These are phyloP conservation scores for Penicillium cataractarum DNA, from an alignment of 495 filamentous ascomycete species.

Conservation along the genomic window DNA sequence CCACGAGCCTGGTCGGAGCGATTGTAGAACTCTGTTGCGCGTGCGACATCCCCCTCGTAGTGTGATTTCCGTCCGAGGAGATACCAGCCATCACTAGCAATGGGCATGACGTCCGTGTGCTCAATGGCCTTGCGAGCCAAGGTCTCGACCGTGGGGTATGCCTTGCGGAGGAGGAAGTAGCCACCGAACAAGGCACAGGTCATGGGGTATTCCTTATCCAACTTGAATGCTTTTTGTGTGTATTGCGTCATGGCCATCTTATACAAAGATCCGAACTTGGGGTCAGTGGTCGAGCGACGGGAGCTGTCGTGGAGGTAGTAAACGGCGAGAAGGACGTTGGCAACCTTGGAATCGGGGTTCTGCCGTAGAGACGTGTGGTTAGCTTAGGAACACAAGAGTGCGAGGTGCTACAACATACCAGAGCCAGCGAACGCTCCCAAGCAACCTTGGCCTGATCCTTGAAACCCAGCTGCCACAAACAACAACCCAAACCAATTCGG, in stretches of 20 bases:
- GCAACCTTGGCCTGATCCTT: conserved; percentile 89
- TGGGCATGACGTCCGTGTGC: conserved; percentile 89
- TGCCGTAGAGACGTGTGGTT: conserved; percentile 19
- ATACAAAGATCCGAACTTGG: conserved; percentile 78
- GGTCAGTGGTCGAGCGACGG: conserved; percentile 73
- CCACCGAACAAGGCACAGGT: conserved; percentile 86
- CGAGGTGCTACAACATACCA: conserved; percentile 47
- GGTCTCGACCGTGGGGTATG: conserved; percentile 75
- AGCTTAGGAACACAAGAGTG: neutral
- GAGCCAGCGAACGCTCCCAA: conserved; percentile 84
- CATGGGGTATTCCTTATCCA: conserved; percentile 90
- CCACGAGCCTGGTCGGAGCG: conserved; percentile 88
- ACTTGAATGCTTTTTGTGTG: conserved; percentile 89
- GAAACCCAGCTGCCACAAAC: conserved; percentile 90
- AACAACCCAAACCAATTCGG: conserved; percentile 91
- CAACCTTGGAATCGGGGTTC: conserved; percentile 88
- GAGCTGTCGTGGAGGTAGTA: conserved; percentile 85
- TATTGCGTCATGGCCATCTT: conserved; percentile 93
- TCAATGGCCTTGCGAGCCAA: conserved; percentile 93
- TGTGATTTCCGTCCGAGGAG: conserved; percentile 88
- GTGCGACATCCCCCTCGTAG: conserved; percentile 65
- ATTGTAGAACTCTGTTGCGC: conserved; percentile 79
- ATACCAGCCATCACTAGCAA: conserved; percentile 97
- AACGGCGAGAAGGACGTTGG: conserved; percentile 84
- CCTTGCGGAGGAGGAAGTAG: conserved; percentile 82